Base-by-base conservation (phyloP, 2,329 filamentous ascomycete species). In the Colletotrichum sp. region DNA sequence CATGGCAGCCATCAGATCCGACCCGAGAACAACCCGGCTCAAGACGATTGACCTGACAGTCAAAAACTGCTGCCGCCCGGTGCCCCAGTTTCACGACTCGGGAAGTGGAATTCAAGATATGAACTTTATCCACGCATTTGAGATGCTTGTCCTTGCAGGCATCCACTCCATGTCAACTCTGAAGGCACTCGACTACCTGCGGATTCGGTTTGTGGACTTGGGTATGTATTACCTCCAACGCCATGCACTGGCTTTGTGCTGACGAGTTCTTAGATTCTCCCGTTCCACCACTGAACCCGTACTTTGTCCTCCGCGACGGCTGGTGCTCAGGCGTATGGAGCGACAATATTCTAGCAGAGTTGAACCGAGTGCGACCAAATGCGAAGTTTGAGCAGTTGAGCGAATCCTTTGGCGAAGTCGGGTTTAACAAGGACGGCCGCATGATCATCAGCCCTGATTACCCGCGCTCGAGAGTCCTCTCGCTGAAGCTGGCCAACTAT, bases 171-270 rank as follows among this genome's bases (percentile, higher is more conserved):
- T 95, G 61, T 88, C 88, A 16, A 88, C 86, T 34, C 88, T 94
- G 64, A 88, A 89, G 68, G 85, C 87, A n/a, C 83, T 96, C 36
- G 86, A 92, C 60, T 91, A 92, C 82, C 83, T 96, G 77, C 89
- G 93, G 73, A 94, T 95, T 80, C 92, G 94, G 71, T 95, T 94
- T 80, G 92, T 95, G 69, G 94, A 95, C 82, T 87, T 95, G 7
- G 88, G 92, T 93, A 87, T 79, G 87, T 83, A 13, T 32, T 5
- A 10, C 63, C 30, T 26, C n/a, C 34, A 48, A 36, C 21, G 16
- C 39, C 36, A 6, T 16, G 9, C 36, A 18, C 4, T 68, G 68
- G 39, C 48, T 24, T 59, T 26, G 15, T 65, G 52, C 80, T 82
- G 76, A 82, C 80, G 79, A 39, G 82, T 61, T 24, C 9, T 12